Evolutionary conservation across 495 filamentous ascomycete genomes (phyloP).

Genomic region (Neurospora tetrasperma): DNA sequence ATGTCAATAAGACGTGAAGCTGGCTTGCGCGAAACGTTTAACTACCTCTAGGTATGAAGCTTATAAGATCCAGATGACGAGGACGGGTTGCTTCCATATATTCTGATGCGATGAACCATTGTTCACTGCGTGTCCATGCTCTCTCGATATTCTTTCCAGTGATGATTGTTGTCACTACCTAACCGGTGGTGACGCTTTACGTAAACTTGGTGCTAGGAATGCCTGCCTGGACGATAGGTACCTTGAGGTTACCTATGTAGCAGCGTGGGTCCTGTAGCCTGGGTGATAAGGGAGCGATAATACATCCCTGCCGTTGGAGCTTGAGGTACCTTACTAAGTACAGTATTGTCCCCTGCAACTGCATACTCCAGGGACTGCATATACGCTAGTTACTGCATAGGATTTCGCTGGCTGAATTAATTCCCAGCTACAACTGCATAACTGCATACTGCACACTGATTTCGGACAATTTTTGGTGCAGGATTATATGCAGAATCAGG

Average conservation of each 20-base stretch:
- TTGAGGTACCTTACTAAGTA: not conserved
- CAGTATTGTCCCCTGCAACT: too few relatives aligned
- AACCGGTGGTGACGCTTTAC: not conserved
- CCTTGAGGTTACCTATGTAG: too few relatives aligned
- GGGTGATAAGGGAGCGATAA: not conserved
- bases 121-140: not conserved
- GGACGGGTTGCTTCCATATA: not conserved
- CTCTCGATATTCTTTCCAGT: not conserved
- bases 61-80: not conserved
- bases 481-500: too few relatives aligned
- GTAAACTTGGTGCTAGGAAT: not conserved
- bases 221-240: not conserved
- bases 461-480: too few relatives aligned
- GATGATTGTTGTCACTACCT: not conserved
- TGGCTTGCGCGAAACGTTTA: not conserved
- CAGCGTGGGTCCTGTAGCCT: not conserved
- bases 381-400: too few relatives aligned
- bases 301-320: not conserved
- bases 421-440: too few relatives aligned
- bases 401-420: too few relatives aligned
- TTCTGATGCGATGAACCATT: not conserved
- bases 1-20: not conserved
- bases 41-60: not conserved
- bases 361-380: too few relatives aligned
- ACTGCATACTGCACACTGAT: too few relatives aligned